Conservation (phyloP, 1,139 yeast species). For the Komagataea norvegica region DNA sequence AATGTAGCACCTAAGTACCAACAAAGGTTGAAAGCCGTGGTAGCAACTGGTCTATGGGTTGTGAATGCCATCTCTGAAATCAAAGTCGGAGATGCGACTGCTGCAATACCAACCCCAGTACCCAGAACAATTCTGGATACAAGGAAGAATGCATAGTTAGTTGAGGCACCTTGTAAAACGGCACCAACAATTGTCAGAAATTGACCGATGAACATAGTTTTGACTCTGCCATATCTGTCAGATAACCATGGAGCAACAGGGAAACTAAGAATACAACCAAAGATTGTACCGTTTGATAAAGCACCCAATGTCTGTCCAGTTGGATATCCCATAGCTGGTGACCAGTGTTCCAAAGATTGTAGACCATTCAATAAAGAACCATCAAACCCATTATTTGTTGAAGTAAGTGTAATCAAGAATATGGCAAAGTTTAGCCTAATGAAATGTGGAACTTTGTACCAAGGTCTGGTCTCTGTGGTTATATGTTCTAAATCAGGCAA, state of each 20-base stretch:
- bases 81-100: conserved; percentile 39
- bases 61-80: conserved; percentile 42
- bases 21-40: conserved; percentile 48
- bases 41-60: conserved; percentile 39
- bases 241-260: conserved; percentile 31
- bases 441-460: conserved; percentile 35
- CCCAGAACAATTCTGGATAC: conserved; percentile 47
- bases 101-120: conserved; percentile 41
- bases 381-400: conserved; percentile 48
- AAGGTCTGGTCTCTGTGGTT: conserved; percentile 20
- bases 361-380: conserved; percentile 49
- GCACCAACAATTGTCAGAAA: conserved; percentile 38
- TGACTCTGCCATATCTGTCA: conserved; percentile 44
- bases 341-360: conserved; percentile 39
- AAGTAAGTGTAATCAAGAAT: conserved; percentile 38
- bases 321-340: conserved; percentile 36
- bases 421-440: conserved; percentile 33
- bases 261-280: conserved; percentile 34
- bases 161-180: conserved; percentile 36
- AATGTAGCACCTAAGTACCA: conserved; percentile 53
- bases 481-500: background rate
- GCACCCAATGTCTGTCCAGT: conserved; percentile 41
- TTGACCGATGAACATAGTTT: conserved; percentile 35
- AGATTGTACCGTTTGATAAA: conserved; percentile 44
- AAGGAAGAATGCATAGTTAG: conserved; percentile 38